Evolutionary conservation across 345 rosid genomes (phyloP).

Genomic region (Chamaenerion angustifolium): DNA sequence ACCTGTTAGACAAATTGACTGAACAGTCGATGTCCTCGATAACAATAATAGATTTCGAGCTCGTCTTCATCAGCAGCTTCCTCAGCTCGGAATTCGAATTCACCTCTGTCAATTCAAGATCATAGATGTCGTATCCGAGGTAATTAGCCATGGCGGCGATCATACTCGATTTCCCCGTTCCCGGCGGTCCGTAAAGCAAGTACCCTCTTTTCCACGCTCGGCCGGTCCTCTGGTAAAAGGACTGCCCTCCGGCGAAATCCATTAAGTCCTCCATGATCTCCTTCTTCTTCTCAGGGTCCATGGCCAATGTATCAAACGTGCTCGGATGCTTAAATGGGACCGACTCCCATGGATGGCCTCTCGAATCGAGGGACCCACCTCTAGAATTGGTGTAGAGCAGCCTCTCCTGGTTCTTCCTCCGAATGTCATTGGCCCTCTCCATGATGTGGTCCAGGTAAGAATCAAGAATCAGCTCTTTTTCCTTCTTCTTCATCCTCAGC

Average conservation of each 20-base stretch:
- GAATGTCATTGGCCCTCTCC: constrained; percentile 68
- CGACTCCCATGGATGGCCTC: constrained; percentile 97
- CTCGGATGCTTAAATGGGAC: constrained; percentile 94
- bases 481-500: constrained; percentile 50
- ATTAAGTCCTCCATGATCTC: constrained; percentile 56
- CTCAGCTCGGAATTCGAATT: constrained; percentile 77
- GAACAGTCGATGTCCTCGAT: constrained; percentile 95
- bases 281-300: constrained; percentile 55
- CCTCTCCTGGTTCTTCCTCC: constrained; percentile 58
- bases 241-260: constrained; percentile 49
- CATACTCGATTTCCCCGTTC: constrained; percentile 95
- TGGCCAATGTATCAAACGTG: constrained; percentile 80
- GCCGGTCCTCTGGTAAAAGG: constrained; percentile 77
- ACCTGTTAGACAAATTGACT: constrained; percentile 53
- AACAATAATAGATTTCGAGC: constrained; percentile 81
- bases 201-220: constrained; percentile 95
- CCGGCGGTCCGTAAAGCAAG: constrained; percentile 82
- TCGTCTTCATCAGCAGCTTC: constrained; percentile 76
- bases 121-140: constrained; percentile 84
- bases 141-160: constrained; percentile 95
- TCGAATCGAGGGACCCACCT: constrained; percentile 76
- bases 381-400: constrained; percentile 68
- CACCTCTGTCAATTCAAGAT: constrained; percentile 89
- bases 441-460: constrained; percentile 65
- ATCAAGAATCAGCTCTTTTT: constrained; percentile 42